Percentiles rank a stretch among this genome's conserved stretches.
phyloP scores from a whole-genome alignment of 2,329 filamentous ascomycete genomes.

The Ophidiomyces ophidiicola region DNA sequence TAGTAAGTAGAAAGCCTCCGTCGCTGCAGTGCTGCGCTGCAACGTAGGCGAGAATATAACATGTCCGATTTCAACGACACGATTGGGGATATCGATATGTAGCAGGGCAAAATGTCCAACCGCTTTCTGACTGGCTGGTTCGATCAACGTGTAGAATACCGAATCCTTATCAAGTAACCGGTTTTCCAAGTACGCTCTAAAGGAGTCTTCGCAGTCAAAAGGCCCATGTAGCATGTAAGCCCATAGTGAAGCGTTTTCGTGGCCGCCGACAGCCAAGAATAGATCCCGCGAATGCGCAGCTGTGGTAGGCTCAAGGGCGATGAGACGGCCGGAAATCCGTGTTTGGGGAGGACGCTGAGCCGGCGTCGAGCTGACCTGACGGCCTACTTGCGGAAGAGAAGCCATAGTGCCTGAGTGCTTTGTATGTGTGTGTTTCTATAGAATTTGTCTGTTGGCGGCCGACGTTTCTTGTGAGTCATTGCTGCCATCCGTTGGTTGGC shows the following conservation, averaged over 20 bases:
- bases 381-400: neutral
- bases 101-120: slow-evolving; percentile 36
- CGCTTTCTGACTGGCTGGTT: slow-evolving; percentile 23
- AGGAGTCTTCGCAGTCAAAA: slow-evolving; percentile 21
- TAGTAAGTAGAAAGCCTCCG: slow-evolving; percentile 48
- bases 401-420: no score
- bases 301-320: slow-evolving; percentile 22
- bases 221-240: slow-evolving; percentile 34
- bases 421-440: no score
- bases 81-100: slow-evolving; percentile 38
- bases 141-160: slow-evolving; percentile 37
- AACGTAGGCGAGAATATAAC: slow-evolving; percentile 42
- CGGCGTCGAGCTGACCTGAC: neutral
- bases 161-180: slow-evolving; percentile 25
- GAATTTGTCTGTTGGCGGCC: no score
- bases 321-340: slow-evolving; percentile 18
- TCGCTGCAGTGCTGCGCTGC: slow-evolving; percentile 44
- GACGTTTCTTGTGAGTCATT: no score
- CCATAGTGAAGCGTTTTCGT: slow-evolving; percentile 25
- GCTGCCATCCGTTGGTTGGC: no score
- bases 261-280: slow-evolving; percentile 21
- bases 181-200: slow-evolving; percentile 18
- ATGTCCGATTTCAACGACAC: slow-evolving; percentile 46
- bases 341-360: neutral
- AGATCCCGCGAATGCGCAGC: slow-evolving; percentile 23